Evolutionary conservation across 1,284 basidiomycete species (phyloP), one percentile per base, ranked within the genome.

Genomic region (Phellopilus nigrolimitatus): DNA sequence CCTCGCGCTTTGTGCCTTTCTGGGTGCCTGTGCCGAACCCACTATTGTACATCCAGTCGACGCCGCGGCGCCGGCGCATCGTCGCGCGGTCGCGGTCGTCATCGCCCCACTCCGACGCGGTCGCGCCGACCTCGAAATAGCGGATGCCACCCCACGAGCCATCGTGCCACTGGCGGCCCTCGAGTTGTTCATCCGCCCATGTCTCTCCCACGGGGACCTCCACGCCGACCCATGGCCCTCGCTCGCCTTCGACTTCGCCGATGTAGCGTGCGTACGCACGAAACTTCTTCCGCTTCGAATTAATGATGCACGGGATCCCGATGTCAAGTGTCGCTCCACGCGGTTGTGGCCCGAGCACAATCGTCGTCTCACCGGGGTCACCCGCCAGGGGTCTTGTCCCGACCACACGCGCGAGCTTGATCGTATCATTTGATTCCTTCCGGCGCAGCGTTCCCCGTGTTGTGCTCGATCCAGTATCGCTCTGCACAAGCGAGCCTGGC

Each of bases 231-330:
- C 92, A 97, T 0, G 87, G 82, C 0, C 91, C 93, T 4, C 64
- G 62, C 64, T 90, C 87, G 42, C 88, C 89, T 47, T 78, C 75
- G 3, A 95, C 78, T 59, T 88, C 83, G 2, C 92, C 93, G 47
- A 95, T 90, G 62, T 95, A 95, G 6, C 91, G 74, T 17, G 91
- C 90, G 59, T 82, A 85, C 1, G 91, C 93, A 48, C 85, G 83
- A 74, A 95, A 94, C 9, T 90, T 78, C 53, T 84, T 84, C 25
- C 87, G 77, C 60, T 87, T 87, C 30, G 84, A 84, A 0, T 85
- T 82, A 51, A 95, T 89, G 62, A 95, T 91, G 68, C 92, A 95
- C 0, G 91, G 91, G 42, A 95, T 95, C 5, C 93, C 92, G 17
- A 95, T 82, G 37, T 89, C 82, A 33, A 97, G 78, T 4, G 80